These are phyloP conservation scores for Scheffersomyces spartinae DNA, from an alignment of 805 yeast genomes.

Conservation along the genomic window DNA sequence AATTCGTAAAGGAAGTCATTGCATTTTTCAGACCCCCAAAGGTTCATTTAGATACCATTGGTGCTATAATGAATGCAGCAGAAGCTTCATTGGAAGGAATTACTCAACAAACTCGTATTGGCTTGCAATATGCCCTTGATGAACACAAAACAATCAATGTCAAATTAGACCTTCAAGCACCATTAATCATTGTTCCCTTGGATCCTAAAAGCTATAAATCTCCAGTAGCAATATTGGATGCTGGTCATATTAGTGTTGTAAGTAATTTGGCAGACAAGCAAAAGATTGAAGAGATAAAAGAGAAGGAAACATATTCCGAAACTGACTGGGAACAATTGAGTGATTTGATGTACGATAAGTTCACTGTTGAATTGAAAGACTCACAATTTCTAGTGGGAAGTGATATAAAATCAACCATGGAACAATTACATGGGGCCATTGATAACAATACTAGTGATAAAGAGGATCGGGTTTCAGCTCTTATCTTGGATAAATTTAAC, in stretches of 20 bases:
- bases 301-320: constrained; percentile 42
- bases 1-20: constrained; percentile 63
- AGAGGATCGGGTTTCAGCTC: too few relatives aligned
- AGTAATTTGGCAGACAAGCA: constrained; percentile 72
- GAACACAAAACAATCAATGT: constrained; percentile 87
- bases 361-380: constrained; percentile 63
- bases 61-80: constrained; percentile 87
- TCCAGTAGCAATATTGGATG: constrained; percentile 86
- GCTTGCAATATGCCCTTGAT: constrained; percentile 84
- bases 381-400: constrained; percentile 87
- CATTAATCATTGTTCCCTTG: constrained; percentile 76
- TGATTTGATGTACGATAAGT: constrained; percentile 82
- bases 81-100: constrained; percentile 89
- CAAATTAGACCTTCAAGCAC: constrained; percentile 86
- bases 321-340: constrained; percentile 71
- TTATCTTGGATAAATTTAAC: constrained; percentile 66
- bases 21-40: constrained; percentile 80
- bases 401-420: constrained; percentile 64
- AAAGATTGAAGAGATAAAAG: constrained; percentile 56
- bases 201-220: constrained; percentile 71
- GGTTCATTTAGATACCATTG: constrained; percentile 76
- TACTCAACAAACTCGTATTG: constrained; percentile 80
- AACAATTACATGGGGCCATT: constrained; percentile 44
- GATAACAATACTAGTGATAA: constrained; percentile 30
- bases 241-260: constrained; percentile 81